phyloP scores from a whole-genome alignment of 225 moss, liverwort and hornwort genomes.

The Pseudisothecium myosuroides region DNA sequence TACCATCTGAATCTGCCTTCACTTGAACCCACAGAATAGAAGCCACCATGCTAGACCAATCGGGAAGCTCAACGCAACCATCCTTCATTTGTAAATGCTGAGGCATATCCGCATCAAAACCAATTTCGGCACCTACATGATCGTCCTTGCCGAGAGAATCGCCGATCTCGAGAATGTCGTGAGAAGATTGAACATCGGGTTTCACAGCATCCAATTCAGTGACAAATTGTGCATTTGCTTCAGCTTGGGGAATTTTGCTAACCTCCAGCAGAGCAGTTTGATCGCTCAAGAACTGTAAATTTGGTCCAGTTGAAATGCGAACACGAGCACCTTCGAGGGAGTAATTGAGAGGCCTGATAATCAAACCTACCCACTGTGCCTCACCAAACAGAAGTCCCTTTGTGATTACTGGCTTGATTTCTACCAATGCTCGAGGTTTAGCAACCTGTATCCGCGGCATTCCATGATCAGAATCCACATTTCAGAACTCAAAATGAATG shows the following conservation, averaged over 20 bases:
- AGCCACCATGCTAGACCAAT: slow-evolving; percentile 60
- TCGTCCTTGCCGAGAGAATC: slow-evolving; percentile 8
- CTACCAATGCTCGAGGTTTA: slow-evolving; percentile 74
- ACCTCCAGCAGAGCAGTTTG: slow-evolving; percentile 63
- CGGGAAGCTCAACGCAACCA: slow-evolving; percentile 62
- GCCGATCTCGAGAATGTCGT: not conserved
- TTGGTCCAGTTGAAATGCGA: slow-evolving; percentile 52
- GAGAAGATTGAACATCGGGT: not conserved
- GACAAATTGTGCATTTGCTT: not conserved
- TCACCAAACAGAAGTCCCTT: slow-evolving; percentile 78
- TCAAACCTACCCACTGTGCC: slow-evolving; percentile 84
- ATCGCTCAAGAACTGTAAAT: slow-evolving; percentile 48
- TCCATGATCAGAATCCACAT: not conserved
- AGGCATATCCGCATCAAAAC: slow-evolving; percentile 8
- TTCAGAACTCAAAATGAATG: not conserved
- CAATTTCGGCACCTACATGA: not conserved
- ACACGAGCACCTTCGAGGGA: slow-evolving; percentile 60
- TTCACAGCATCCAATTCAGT: slow-evolving; percentile 6
- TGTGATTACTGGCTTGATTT: slow-evolving; percentile 59
- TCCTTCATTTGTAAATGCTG: slow-evolving; percentile 51
- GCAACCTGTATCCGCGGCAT: slow-evolving; percentile 42
- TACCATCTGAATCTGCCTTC: slow-evolving; percentile 46
- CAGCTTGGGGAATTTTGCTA: slow-evolving; percentile 1
- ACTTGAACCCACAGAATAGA: slow-evolving; percentile 79
- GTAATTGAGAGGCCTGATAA: slow-evolving; percentile 72